These are phyloP conservation scores for Collybia sp. DNA, from an alignment of 768 basidiomycete species.

Conservation along the genomic window DNA sequence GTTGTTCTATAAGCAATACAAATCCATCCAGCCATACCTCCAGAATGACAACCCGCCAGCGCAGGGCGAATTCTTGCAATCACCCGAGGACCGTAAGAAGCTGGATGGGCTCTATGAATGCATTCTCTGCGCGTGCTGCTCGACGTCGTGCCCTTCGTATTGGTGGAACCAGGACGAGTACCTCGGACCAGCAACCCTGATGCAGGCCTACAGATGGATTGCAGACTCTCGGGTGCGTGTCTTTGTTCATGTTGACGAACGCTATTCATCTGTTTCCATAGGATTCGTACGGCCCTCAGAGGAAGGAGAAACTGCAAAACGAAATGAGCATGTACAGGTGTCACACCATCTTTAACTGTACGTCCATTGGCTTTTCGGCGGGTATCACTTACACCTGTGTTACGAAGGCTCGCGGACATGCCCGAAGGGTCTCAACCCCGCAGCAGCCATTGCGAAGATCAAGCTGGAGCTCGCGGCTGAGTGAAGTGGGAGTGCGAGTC, in stretches of 20 bases:
- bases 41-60: slow-evolving; percentile 91
- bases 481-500: slow-evolving; percentile 15
- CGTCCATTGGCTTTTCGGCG: slow-evolving; percentile 12
- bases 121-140: slow-evolving; percentile 96
- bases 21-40: slow-evolving; percentile 95
- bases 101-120: slow-evolving; percentile 98
- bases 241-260: not conserved
- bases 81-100: slow-evolving; percentile 88
- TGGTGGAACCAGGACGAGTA: slow-evolving; percentile 99
- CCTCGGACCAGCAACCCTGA: slow-evolving; percentile 92
- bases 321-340: slow-evolving; percentile 95
- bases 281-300: slow-evolving; percentile 74
- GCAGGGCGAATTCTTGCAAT: slow-evolving; percentile 83
- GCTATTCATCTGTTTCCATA: slow-evolving; percentile 19
- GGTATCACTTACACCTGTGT: not conserved
- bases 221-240: slow-evolving; percentile 84
- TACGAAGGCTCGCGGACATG: slow-evolving; percentile 82
- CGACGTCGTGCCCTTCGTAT: slow-evolving; percentile 95
- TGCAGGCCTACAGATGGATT: slow-evolving; percentile 98
- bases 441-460: slow-evolving; percentile 88
- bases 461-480: slow-evolving; percentile 85
- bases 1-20: slow-evolving; percentile 99
- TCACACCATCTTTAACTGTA: slow-evolving; percentile 98
- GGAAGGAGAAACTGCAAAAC: slow-evolving; percentile 93
- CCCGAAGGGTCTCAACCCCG: slow-evolving; percentile 94